Base-by-base conservation (phyloP, 495 filamentous ascomycete species). In the Terfezia boudieri region DNA sequence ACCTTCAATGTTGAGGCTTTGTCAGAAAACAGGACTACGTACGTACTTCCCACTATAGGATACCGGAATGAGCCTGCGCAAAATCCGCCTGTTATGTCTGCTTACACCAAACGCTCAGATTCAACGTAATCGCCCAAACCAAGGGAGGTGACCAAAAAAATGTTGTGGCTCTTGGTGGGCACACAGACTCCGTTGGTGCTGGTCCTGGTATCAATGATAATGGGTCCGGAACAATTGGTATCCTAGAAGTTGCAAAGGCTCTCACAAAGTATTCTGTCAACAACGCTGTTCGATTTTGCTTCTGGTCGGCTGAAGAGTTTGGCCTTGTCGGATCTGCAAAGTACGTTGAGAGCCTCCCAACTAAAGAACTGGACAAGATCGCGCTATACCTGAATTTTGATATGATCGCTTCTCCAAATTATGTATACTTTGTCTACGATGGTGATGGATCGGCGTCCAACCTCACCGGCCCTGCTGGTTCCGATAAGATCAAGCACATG, bases 361-460 rank as follows among this genome's bases (percentile, higher is more conserved):
- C 67, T 2, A 69, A 68, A 16, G 76, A 77, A 50, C 67, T 74
- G 10, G 68, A 66, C 37, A 77, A 78, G 60, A 74, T 85, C 57
- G 65, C 73, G 1, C 72, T 82, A 4, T 83, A 83, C 61, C 77
- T 85, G 59, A 83, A 86, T 69, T 82, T 83, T 58, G 82, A 86
- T 67, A 86, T 85, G 82, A 81, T 84, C 56, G 82, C 81, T 48
- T 76, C 71, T 14, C 82, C 82, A 49, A 84, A 85, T 70, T 84
- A 76, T 60, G 70, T 74, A 14, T 72, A 76, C 60, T 75, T 73
- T 61, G 73, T 83, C 64, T 84, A 83, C 63, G 82, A 86, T 63
- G 82, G 82, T 48, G 78, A 83, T 58, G 82, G 81, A 48, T 67
- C 62, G 50, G 61, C 72, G 16, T 84, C 76, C 69, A 78, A 78